Conservation (phyloP, 1,284 basidiomycete genomes). For the Coriolopsis trogii region DNA sequence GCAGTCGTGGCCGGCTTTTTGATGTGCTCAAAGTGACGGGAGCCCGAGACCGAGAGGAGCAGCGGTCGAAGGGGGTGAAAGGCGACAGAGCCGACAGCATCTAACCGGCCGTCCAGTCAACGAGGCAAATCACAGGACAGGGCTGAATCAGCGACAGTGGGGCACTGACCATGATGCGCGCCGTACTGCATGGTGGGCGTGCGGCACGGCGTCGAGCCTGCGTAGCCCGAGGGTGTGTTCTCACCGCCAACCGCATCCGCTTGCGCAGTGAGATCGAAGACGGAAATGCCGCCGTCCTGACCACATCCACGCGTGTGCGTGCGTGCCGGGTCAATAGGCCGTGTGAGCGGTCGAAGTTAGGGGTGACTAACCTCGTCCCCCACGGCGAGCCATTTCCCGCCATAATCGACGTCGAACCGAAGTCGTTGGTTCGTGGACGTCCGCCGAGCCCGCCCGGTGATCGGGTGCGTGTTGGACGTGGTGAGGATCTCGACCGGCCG, state of each 20-base stretch:
- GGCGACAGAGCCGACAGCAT: slow-evolving; percentile 61
- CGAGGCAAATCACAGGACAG: slow-evolving; percentile 4
- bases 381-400: slow-evolving; percentile 67
- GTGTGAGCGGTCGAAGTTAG: background rate
- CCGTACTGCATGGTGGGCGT: slow-evolving; percentile 19
- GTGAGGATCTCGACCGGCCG: slow-evolving; percentile 47
- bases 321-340: background rate
- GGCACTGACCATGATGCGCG: slow-evolving; percentile 21
- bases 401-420: slow-evolving; percentile 76
- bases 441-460: slow-evolving; percentile 17
- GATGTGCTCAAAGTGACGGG: slow-evolving; percentile 56
- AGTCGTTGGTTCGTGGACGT: slow-evolving; percentile 74
- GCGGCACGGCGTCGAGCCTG: slow-evolving; percentile 12
- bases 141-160: slow-evolving; percentile 1
- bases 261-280: slow-evolving; percentile 23
- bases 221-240: slow-evolving; percentile 9
- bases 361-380: slow-evolving; percentile 67
- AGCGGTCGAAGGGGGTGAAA: slow-evolving; percentile 61
- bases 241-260: slow-evolving; percentile 5
- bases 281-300: slow-evolving; percentile 24
- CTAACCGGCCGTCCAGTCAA: slow-evolving; percentile 35
- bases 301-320: slow-evolving; percentile 9
- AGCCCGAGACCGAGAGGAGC: slow-evolving; percentile 64
- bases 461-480: slow-evolving; percentile 7
- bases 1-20: background rate